These are phyloP conservation scores for Flaveria linearis DNA, from an alignment of 129 eudicot species.

Conservation along the genomic window DNA sequence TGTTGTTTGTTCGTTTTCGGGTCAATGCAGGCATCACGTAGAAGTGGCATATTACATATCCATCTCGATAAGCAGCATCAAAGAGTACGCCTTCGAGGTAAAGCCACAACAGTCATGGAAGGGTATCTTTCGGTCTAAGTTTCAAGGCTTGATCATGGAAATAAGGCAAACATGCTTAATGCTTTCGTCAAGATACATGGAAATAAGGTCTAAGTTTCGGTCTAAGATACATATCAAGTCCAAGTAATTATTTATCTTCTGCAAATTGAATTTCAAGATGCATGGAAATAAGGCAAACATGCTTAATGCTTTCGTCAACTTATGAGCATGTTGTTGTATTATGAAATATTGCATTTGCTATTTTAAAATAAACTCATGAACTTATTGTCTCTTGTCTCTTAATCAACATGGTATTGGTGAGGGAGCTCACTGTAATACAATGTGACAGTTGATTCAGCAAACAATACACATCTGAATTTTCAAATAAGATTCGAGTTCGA, in stretches of 20 bases:
- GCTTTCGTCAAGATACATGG: no score
- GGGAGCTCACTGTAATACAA: no score
- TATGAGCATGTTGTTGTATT: background rate
- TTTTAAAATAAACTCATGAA: background rate
- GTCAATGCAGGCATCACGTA: constrained; percentile 68
- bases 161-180: no score
- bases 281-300: background rate
- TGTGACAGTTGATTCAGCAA: no score
- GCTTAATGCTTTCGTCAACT: background rate
- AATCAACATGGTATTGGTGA: no score
- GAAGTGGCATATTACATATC: constrained; percentile 67
- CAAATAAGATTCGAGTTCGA: no score
- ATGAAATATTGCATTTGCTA: background rate
- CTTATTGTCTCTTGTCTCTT: no score
- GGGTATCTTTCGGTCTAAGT: constrained; percentile 62
- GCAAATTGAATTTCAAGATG: constrained; percentile 6
- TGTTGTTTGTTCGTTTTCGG: background rate
- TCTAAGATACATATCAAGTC: background rate
- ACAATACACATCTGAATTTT: no score
- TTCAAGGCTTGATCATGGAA: background rate
- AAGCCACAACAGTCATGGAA: constrained; percentile 69
- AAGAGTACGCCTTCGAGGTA: constrained; percentile 68
- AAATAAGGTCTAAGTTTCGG: no score
- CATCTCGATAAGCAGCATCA: constrained; percentile 65
- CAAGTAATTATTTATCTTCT: background rate